Evolutionary conservation across 306 rosid genomes (phyloP), one percentile per base, ranked within the genome.

Genomic region (Vachellia pachyceras): DNA sequence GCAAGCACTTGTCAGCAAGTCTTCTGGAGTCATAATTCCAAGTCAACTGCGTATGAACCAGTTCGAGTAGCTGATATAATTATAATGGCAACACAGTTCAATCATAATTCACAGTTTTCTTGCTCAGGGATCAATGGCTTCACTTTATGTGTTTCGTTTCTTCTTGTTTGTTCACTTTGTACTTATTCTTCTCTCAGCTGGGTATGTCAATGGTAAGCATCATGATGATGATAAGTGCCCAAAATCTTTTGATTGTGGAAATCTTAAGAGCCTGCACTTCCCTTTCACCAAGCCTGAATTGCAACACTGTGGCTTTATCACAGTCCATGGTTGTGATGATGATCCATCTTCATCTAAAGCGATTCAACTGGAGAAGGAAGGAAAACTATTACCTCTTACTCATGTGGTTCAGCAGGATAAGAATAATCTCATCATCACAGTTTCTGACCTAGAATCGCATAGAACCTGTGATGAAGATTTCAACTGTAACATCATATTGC

Each of bases 241-340:
- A 12, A 22, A 1, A 33, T 80, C 80, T 11, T 86, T 86, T 75
- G 9, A 0, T 0, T 76, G 89, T 77, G 83, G 83, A 17, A 0
- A 1, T 7, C 33, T 73, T 33, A 81, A 80, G 37, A 49, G 4
- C 7, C 68, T 86, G 3, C 17, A 14, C 13, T 83, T 77, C 76
- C 89, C 89, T 73, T 83, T 86, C 78, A 80, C 89, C 45, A 83
- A 68, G 35, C 61, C 64, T 17, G 79, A 83, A 41, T 36, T 10
- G 22, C 83, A 46, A 6, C 23, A 83, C 39, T 83, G 87, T 37
- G 89, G 89, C 35, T n/a, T 77, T 22, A 3, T 83, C 49, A 4
- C 44, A 0, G 60, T 86, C 41, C 20, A 52, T 5, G 41, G 60
- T 7, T 86, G 87, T 77, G 79, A 33, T 55, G n/a, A 36, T 67